Evolutionary conservation across 495 filamentous ascomycete species (phyloP).

Genomic region (Penicillium arizonense): DNA sequence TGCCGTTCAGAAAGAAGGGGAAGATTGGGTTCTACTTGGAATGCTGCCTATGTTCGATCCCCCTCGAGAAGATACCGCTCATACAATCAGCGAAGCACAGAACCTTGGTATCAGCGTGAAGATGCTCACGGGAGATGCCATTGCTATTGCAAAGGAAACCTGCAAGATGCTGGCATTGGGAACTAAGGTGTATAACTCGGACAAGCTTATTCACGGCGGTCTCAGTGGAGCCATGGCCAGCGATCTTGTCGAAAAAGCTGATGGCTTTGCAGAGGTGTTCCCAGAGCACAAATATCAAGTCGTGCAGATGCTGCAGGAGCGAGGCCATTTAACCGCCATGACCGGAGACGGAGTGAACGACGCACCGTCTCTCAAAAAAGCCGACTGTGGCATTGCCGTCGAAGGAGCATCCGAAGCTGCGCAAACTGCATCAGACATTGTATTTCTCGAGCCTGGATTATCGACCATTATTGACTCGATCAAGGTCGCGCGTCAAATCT

Average conservation of each 20-base stretch:
- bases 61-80: slow-evolving; percentile 71
- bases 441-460: slow-evolving; percentile 73
- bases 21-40: slow-evolving; percentile 63
- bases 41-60: slow-evolving; percentile 78
- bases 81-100: slow-evolving; percentile 71
- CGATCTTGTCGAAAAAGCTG: slow-evolving; percentile 69
- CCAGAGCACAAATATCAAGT: slow-evolving; percentile 98
- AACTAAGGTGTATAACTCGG: slow-evolving; percentile 75
- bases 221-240: slow-evolving; percentile 67
- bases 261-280: slow-evolving; percentile 85
- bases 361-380: slow-evolving; percentile 93
- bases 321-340: slow-evolving; percentile 96
- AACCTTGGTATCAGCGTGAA: slow-evolving; percentile 70
- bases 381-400: slow-evolving; percentile 73
- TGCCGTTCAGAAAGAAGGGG: slow-evolving; percentile 60
- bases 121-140: slow-evolving; percentile 74
- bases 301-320: slow-evolving; percentile 94
- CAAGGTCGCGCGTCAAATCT: slow-evolving; percentile 73
- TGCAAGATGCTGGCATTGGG: slow-evolving; percentile 74
- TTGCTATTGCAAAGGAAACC: slow-evolving; percentile 75
- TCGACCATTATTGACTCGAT: slow-evolving; percentile 73
- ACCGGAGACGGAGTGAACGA: slow-evolving; percentile 98
- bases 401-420: slow-evolving; percentile 74
- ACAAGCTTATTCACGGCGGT: slow-evolving; percentile 68
- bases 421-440: slow-evolving; percentile 72